Percentiles rank a stretch among this genome's conserved stretches.
phyloP scores from a whole-genome alignment of 2,329 filamentous ascomycete genomes.

The Blastomyces parvus region DNA sequence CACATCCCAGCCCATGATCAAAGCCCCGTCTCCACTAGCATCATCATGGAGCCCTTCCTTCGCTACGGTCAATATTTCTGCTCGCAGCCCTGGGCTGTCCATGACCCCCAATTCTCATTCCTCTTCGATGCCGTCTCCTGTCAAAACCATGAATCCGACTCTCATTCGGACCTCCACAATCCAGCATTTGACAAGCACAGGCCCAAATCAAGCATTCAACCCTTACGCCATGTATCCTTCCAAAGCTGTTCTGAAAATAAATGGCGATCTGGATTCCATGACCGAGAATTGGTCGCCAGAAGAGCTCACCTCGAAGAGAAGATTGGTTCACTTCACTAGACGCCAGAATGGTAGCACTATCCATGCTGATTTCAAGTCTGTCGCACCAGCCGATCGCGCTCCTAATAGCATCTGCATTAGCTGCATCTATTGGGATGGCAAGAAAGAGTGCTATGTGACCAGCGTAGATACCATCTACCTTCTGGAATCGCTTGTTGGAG shows the following conservation, averaged over 20 bases:
- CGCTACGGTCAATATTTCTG: constrained; percentile 36
- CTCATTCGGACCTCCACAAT: constrained; percentile 60
- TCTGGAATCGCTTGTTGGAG: constrained; percentile 80
- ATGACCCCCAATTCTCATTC: constrained; percentile 29
- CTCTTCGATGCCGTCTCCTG: constrained; percentile 39
- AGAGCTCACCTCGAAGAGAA: constrained; percentile 66
- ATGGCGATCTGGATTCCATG: constrained; percentile 79
- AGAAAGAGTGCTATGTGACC: constrained; percentile 82
- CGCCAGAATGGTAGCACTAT: constrained; percentile 74
- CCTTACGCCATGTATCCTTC: constrained; percentile 71
- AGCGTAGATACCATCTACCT: constrained; percentile 94
- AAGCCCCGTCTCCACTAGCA: constrained; percentile 41
- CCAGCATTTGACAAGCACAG: constrained; percentile 37
- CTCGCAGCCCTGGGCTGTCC: constrained; percentile 36
- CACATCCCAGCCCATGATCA: constrained; percentile 36
- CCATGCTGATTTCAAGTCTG: constrained; percentile 66
- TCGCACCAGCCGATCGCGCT: constrained; percentile 67
- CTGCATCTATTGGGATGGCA: constrained; percentile 95
- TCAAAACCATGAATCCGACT: constrained; percentile 44
- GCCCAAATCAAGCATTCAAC: constrained; percentile 54
- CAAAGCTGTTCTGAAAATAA: constrained; percentile 77
- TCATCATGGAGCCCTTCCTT: constrained; percentile 42
- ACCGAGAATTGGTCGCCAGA: constrained; percentile 71
- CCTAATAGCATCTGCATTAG: constrained; percentile 88
- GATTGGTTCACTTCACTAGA: constrained; percentile 82